These are phyloP conservation scores for Calendula officinalis DNA, from an alignment of 129 eudicot species.

Conservation along the genomic window DNA sequence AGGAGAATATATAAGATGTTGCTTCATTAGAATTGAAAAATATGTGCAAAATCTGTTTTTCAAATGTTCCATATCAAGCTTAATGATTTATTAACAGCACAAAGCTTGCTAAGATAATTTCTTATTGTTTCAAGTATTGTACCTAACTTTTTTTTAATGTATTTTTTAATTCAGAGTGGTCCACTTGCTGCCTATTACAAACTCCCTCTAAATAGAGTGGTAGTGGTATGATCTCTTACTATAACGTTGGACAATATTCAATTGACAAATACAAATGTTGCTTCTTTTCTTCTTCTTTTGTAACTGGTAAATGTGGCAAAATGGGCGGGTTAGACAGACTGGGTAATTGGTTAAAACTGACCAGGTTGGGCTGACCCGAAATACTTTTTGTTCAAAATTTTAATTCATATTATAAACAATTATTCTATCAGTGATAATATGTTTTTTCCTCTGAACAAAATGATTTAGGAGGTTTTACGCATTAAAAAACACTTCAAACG, in stretches of 20 bases:
- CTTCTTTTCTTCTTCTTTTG: background rate
- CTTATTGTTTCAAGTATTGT: slow-evolving; percentile 6
- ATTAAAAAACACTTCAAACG: background rate
- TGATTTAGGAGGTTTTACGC: background rate
- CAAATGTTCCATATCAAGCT: background rate
- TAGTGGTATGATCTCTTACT: slow-evolving; percentile 56
- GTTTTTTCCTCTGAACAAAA: background rate
- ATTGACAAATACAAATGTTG: background rate
- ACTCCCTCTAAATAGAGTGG: slow-evolving; percentile 78
- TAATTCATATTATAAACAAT: background rate
- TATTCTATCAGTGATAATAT: background rate
- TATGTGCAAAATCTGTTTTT: background rate
- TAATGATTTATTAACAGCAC: slow-evolving; percentile 9
- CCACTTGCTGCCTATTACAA: slow-evolving; percentile 91
- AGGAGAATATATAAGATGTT: background rate
- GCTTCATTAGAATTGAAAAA: too few species aligned
- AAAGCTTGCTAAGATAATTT: background rate
- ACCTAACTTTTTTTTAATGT: background rate
- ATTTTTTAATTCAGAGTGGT: slow-evolving; percentile 58
- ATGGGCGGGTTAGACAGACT: background rate
- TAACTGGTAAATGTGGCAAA: background rate
- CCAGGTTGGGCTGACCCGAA: background rate
- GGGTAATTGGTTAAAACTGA: background rate
- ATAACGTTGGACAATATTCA: background rate
- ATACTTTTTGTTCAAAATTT: background rate